Evolutionary conservation across 805 yeast genomes (phyloP).

Genomic region (Suhomyces sp.): DNA sequence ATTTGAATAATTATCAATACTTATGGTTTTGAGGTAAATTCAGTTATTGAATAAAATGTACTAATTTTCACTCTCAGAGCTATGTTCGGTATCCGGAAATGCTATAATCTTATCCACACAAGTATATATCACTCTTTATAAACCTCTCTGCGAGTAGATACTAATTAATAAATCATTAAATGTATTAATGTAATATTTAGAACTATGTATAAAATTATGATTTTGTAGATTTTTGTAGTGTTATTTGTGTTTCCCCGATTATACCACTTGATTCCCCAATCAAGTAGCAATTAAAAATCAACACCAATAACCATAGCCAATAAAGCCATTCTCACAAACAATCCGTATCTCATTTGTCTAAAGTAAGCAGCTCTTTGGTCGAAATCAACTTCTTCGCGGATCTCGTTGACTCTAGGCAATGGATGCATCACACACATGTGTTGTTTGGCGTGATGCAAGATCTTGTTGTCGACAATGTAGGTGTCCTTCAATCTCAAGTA

Average conservation of each 20-base stretch:
- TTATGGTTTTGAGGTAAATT: too few species aligned
- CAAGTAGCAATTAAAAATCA: slow-evolving; percentile 50
- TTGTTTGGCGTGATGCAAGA: slow-evolving; percentile 88
- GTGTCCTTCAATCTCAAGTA: slow-evolving; percentile 88
- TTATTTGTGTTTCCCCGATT: neutral
- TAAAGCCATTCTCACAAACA: slow-evolving; percentile 97
- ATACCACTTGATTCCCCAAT: neutral
- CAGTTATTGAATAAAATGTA: too few species aligned
- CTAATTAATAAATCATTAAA: too few species aligned
- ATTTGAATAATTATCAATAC: too few species aligned
- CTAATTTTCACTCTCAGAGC: too few species aligned
- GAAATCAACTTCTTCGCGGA: slow-evolving; percentile 96
- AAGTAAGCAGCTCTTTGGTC: slow-evolving; percentile 99
- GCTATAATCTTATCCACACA: too few species aligned
- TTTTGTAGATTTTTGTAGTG: too few species aligned
- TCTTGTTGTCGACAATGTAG: slow-evolving; percentile 88
- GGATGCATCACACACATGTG: slow-evolving; percentile 99
- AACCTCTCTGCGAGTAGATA: too few species aligned
- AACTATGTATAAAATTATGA: too few species aligned
- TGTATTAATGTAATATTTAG: too few species aligned
- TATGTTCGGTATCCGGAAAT: too few species aligned
- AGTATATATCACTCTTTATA: too few species aligned
- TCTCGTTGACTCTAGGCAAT: slow-evolving; percentile 94
- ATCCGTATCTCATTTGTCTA: slow-evolving; percentile 99
- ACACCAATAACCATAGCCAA: slow-evolving; percentile 97